These are phyloP conservation scores for Paramecium biaurelia DNA, from an alignment of 73 alveolate species.

Conservation along the genomic window DNA sequence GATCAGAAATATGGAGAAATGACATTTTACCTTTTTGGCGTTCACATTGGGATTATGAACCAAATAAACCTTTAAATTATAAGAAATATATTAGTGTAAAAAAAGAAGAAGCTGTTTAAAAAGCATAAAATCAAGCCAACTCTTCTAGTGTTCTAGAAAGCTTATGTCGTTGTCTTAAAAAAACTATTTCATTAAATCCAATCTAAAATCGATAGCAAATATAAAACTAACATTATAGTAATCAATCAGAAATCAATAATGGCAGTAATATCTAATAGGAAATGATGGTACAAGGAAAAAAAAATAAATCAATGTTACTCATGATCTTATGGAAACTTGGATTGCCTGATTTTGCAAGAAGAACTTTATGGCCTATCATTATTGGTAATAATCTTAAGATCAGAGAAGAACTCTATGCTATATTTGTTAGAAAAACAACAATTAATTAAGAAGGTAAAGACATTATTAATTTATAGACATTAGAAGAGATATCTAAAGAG, in stretches of 20 bases:
- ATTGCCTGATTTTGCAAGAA: conserved; percentile 87
- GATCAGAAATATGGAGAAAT: conserved; percentile 67
- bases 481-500: not conserved
- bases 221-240: not conserved
- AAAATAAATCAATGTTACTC: conserved; percentile 21
- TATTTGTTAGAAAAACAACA: conserved; percentile 32
- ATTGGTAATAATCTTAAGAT: conserved; percentile 82
- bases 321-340: conserved; percentile 84
- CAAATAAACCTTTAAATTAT: conserved; percentile 37
- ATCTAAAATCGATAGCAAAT: not conserved
- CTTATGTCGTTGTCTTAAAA: conserved; percentile 37
- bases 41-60: conserved; percentile 53
- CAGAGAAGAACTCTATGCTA: conserved; percentile 72
- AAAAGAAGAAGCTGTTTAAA: conserved; percentile 24
- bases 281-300: not conserved
- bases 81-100: conserved; percentile 34
- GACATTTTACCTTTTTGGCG: conserved; percentile 58
- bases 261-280: not conserved
- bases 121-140: not conserved
- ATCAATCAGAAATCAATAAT: not conserved
- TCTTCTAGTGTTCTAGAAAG: not conserved
- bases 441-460: conserved; percentile 6
- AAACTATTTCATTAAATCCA: not conserved
- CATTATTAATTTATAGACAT: conserved; percentile 38
- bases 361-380: conserved; percentile 86